Conservation (phyloP, 805 yeast genomes). For the Pichia pseudocactophila region DNA sequence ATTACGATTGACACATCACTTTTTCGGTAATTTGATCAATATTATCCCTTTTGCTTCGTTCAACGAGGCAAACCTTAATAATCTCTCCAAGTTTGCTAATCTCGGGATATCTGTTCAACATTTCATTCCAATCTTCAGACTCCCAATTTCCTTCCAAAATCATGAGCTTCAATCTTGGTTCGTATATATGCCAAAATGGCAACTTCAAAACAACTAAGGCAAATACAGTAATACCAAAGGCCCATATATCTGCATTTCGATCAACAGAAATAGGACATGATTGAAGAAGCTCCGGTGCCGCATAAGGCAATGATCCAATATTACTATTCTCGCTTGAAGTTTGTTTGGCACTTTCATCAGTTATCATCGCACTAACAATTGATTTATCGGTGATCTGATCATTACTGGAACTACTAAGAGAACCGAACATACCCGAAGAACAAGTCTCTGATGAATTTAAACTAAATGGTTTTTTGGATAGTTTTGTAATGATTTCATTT, state of each 20-base stretch:
- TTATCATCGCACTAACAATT: neutral
- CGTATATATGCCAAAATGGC: constrained; percentile 80
- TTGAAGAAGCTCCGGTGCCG: constrained; percentile 74
- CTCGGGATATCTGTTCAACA: neutral
- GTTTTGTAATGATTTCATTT: constrained; percentile 4
- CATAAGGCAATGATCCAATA: constrained; percentile 87
- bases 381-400: neutral
- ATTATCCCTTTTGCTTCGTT: constrained; percentile 2
- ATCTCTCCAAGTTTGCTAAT: neutral
- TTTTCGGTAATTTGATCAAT: constrained; percentile 5
- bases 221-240: constrained; percentile 71
- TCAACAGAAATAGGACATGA: constrained; percentile 52
- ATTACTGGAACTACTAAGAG: neutral
- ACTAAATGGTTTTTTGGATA: constrained; percentile 4
- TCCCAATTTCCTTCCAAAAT: constrained; percentile 51
- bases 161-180: constrained; percentile 66
- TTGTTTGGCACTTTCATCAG: neutral
- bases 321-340: neutral
- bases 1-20: neutral
- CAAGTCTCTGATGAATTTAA: neutral
- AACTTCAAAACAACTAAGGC: constrained; percentile 65
- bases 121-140: constrained; percentile 7
- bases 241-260: constrained; percentile 81
- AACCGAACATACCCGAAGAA: too few relatives aligned
- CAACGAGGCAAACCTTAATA: constrained; percentile 6